phyloP scores from a whole-genome alignment of 345 rosid species.

The Brassica carinata region DNA sequence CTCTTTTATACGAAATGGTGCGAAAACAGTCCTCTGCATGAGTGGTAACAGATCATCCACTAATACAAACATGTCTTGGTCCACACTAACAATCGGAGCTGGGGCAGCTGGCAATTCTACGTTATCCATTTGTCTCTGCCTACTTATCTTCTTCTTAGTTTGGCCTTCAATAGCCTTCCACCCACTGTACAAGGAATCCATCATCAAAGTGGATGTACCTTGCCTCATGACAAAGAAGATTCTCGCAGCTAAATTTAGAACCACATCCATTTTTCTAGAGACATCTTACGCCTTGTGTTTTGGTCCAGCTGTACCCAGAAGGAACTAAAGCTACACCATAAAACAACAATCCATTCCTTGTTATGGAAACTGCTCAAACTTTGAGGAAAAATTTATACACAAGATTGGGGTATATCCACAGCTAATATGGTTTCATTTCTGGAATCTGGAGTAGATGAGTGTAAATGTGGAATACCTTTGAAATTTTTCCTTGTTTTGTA shows the following conservation, averaged over 20 bases:
- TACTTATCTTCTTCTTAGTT: conserved; percentile 63
- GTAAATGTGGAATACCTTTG: conserved; percentile 56
- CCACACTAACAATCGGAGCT: conserved; percentile 72
- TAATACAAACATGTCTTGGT: conserved; percentile 75
- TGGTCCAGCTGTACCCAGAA: conserved; percentile 88
- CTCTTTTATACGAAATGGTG: conserved; percentile 83
- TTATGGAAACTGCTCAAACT: conserved; percentile 18
- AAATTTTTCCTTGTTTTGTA: conserved; percentile 86
- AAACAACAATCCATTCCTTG: conserved; percentile 6
- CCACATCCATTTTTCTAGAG: conserved; percentile 73
- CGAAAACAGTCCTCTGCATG: conserved; percentile 78
- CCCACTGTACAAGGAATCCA: conserved; percentile 99
- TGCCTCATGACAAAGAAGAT: conserved; percentile 91
- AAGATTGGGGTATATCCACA: not conserved
- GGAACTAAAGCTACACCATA: conserved; percentile 67
- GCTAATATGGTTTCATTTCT: not conserved
- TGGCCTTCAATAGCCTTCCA: conserved; percentile 93
- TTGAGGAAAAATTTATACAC: not conserved
- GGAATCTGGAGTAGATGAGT: conserved; percentile 12
- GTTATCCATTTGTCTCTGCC: conserved; percentile 50
- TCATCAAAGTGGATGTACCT: conserved; percentile 93
- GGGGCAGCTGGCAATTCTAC: conserved; percentile 55
- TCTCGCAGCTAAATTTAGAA: conserved; percentile 82
- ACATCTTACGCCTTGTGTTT: conserved; percentile 69
- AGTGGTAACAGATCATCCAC: conserved; percentile 79